phyloP scores from a whole-genome alignment of 2,329 filamentous ascomycete species.

The Allantophomopsis cytisporea region DNA sequence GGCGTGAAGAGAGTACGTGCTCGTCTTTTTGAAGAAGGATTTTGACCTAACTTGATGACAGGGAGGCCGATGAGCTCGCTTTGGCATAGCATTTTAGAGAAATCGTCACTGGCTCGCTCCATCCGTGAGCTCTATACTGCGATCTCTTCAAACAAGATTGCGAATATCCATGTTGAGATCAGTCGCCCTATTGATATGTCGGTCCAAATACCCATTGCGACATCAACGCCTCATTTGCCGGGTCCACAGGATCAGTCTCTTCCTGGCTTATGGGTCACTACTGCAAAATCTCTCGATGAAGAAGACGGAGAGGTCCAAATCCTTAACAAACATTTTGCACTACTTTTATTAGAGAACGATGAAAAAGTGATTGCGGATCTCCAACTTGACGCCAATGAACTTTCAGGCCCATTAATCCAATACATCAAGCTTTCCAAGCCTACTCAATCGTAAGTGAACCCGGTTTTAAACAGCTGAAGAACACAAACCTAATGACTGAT shows the following conservation, averaged over 20 bases:
- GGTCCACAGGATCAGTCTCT: constrained; percentile 54
- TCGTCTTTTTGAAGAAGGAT: not conserved
- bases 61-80: constrained; percentile 38
- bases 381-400: constrained; percentile 61
- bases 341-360: constrained; percentile 76
- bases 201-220: constrained; percentile 50
- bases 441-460: constrained; percentile 34
- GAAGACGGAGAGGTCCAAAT: constrained; percentile 57
- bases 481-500: too few species aligned
- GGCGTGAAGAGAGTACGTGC: constrained; percentile 45
- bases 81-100: constrained; percentile 58
- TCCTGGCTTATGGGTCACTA: constrained; percentile 75
- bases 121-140: constrained; percentile 73
- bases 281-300: constrained; percentile 60
- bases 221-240: constrained; percentile 47
- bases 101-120: constrained; percentile 68
- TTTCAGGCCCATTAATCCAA: constrained; percentile 66
- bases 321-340: constrained; percentile 73
- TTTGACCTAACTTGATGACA: constrained; percentile 11
- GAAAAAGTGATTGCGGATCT: constrained; percentile 61
- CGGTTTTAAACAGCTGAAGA: too few species aligned
- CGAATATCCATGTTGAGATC: constrained; percentile 60
- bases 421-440: constrained; percentile 65
- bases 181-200: constrained; percentile 45
- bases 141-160: constrained; percentile 75